Conservation (phyloP, 805 yeast genomes). For the Candida maris region DNA sequence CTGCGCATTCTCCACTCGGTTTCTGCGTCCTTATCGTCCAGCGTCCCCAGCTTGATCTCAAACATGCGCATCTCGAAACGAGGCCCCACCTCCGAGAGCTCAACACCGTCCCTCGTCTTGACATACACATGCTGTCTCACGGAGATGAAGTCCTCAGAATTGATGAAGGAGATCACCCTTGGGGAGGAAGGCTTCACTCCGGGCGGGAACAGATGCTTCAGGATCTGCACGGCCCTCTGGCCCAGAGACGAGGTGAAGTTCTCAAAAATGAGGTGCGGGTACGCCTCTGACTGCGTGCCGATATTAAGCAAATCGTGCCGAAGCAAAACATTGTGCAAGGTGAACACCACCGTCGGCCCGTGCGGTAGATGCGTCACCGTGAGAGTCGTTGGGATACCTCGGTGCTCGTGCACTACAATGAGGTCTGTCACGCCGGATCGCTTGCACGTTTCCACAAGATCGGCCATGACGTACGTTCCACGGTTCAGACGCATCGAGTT, state of each 20-base stretch:
- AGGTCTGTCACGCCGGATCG: constrained; percentile 76
- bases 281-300: constrained; percentile 86
- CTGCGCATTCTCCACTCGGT: constrained; percentile 96
- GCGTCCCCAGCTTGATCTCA: constrained; percentile 82
- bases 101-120: constrained; percentile 81
- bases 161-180: constrained; percentile 89
- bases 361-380: constrained; percentile 95
- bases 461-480: constrained; percentile 87
- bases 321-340: constrained; percentile 88
- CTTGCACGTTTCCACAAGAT: constrained; percentile 78
- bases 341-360: constrained; percentile 94
- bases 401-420: constrained; percentile 86
- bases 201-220: constrained; percentile 92
- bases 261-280: constrained; percentile 92
- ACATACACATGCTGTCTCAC: constrained; percentile 96
- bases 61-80: constrained; percentile 93
- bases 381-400: constrained; percentile 96
- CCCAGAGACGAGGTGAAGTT: constrained; percentile 82
- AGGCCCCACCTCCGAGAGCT: constrained; percentile 97
- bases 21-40: constrained; percentile 95
- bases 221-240: constrained; percentile 68
- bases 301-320: constrained; percentile 86
- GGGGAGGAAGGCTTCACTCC: constrained; percentile 91
- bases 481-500: constrained; percentile 85
- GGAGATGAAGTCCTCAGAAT: constrained; percentile 85